Evolutionary conservation across 805 yeast species (phyloP).

Genomic region (Metschnikowia shivogae): DNA sequence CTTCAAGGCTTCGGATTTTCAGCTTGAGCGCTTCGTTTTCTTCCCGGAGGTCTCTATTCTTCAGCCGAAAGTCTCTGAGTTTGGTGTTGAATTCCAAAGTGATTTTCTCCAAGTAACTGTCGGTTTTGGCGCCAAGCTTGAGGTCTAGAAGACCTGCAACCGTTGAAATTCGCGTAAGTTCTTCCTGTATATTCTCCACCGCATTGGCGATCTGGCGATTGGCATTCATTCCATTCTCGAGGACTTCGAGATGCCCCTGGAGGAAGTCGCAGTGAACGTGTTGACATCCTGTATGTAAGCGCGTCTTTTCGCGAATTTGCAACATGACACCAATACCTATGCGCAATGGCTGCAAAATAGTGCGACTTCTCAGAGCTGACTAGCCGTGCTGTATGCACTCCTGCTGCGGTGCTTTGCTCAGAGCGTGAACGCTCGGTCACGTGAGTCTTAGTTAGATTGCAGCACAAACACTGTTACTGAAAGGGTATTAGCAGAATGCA

Average conservation of each 20-base stretch:
- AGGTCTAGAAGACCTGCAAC: conserved; percentile 7
- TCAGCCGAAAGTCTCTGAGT: conserved; percentile 11
- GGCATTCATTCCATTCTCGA: conserved; percentile 10
- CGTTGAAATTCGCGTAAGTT: conserved; percentile 10
- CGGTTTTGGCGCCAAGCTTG: conserved; percentile 3
- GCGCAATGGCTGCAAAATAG: conserved; percentile 4
- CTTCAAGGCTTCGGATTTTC: conserved; percentile 5
- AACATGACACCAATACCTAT: conserved; percentile 2
- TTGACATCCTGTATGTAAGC: conserved; percentile 1
- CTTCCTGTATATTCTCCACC: conserved; percentile 16
- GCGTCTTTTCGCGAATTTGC: conserved; percentile 3
- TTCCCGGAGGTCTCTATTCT: conserved; percentile 5
- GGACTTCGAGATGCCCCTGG: neutral
- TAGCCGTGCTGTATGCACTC: neutral
- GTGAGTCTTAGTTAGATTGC: neutral
- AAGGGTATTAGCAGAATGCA: too few relatives aligned
- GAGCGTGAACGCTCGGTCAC: neutral
- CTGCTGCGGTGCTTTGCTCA: neutral
- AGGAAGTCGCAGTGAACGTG: neutral
- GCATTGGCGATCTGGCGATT: conserved; percentile 13
- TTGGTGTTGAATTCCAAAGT: conserved; percentile 16
- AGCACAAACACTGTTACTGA: neutral
- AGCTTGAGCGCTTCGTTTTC: conserved; percentile 11
- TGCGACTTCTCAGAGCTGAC: neutral
- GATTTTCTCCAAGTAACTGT: conserved; percentile 9